Conservation (phyloP, 306 rosid genomes). For the Cyamopsis tetragonoloba region DNA sequence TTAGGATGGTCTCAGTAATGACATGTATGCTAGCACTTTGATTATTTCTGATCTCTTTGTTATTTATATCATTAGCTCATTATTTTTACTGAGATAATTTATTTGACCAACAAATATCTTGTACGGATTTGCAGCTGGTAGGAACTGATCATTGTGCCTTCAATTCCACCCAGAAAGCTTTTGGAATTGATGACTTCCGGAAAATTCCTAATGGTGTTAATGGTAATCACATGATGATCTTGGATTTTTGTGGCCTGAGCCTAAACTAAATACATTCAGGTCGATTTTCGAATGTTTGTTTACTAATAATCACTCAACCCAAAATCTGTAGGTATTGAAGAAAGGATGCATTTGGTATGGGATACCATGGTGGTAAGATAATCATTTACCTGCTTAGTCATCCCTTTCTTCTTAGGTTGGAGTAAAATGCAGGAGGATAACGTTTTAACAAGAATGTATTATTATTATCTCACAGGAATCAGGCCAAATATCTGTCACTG, state of each 20-base stretch:
- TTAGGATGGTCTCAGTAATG: slow-evolving; percentile 13
- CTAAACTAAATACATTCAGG: neutral
- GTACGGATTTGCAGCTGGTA: slow-evolving; percentile 63
- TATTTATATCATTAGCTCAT: neutral
- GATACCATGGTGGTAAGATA: slow-evolving; percentile 87
- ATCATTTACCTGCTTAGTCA: slow-evolving; percentile 14
- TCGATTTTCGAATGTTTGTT: slow-evolving; percentile 26
- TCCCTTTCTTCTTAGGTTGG: neutral
- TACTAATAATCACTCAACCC: slow-evolving; percentile 13
- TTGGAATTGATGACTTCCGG: slow-evolving; percentile 84
- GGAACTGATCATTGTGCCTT: slow-evolving; percentile 88
- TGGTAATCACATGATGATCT: slow-evolving; percentile 49
- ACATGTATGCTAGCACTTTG: neutral
- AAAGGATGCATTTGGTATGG: slow-evolving; percentile 95
- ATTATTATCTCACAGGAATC: slow-evolving; percentile 59
- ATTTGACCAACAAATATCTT: slow-evolving; percentile 22
- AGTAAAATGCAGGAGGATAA: slow-evolving; percentile 2
- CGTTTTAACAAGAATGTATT: slow-evolving; percentile 14
- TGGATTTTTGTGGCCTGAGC: neutral
- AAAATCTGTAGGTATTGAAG: slow-evolving; percentile 70
- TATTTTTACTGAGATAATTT: neutral
- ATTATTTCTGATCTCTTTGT: neutral
- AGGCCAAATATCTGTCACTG: slow-evolving; percentile 79
- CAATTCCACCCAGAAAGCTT: slow-evolving; percentile 81
- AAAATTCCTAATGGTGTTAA: slow-evolving; percentile 91